A percentile compares a stretch with the other conserved stretches of the same genome.
phyloP scores from a whole-genome alignment of 2,329 filamentous ascomycete genomes.

The Volutella citrinella region DNA sequence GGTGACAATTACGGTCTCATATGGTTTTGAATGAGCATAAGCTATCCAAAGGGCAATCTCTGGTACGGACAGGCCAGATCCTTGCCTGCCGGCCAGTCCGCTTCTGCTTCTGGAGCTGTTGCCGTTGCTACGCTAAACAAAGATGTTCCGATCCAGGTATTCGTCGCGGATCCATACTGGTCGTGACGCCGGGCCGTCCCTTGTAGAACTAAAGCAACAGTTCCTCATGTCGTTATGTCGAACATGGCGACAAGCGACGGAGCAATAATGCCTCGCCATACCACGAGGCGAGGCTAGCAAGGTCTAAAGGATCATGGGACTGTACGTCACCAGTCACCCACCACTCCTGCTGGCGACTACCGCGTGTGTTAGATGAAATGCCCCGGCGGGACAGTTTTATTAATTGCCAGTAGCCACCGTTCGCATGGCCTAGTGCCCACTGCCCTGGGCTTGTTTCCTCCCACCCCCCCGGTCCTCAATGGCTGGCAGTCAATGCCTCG shows the following conservation, averaged over 20 bases:
- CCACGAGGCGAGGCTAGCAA: too few species aligned
- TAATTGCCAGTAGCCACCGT: constrained; percentile 20
- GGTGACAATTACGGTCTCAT: too few species aligned
- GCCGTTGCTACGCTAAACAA: constrained; percentile 10
- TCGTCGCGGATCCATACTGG: constrained; percentile 18
- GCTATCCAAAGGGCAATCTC: constrained; percentile 20
- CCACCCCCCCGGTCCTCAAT: constrained; percentile 11
- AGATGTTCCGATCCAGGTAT: constrained; percentile 11
- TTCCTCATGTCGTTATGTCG: constrained; percentile 7
- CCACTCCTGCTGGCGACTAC: too few species aligned
- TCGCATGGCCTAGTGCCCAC: constrained; percentile 9
- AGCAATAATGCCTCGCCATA: too few species aligned
- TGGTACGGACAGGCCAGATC: constrained; percentile 15
- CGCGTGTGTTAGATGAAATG: too few species aligned
- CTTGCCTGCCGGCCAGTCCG: constrained; percentile 13
- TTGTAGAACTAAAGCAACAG: constrained; percentile 18
- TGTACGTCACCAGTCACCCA: too few species aligned
- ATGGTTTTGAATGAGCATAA: too few species aligned
- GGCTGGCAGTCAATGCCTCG: too few species aligned
- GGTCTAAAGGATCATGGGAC: too few species aligned
- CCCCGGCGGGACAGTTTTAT: constrained; percentile 13
- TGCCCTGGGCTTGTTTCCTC: constrained; percentile 1
- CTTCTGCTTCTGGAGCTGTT: constrained; percentile 11
- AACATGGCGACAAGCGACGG: too few species aligned
- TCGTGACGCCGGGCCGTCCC: constrained; percentile 25